Conservation (phyloP, 805 yeast species). For the Monosporozyma yasuniensis region DNA sequence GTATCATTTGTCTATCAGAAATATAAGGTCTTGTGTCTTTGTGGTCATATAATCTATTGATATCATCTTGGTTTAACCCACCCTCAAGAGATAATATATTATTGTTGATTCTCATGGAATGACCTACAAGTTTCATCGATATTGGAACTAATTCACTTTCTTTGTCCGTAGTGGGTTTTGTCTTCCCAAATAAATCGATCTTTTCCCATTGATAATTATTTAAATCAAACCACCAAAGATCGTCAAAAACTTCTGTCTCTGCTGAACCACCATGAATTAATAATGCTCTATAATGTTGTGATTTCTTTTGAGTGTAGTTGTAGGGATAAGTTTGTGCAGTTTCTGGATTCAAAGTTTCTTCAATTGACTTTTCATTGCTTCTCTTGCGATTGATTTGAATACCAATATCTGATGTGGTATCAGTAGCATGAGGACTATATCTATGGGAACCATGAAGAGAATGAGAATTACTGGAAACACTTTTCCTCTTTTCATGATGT, state of each 20-base stretch:
- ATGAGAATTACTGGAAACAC: neutral
- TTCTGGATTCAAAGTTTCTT: neutral
- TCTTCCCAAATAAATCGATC: constrained; percentile 8
- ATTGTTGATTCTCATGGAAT: constrained; percentile 18
- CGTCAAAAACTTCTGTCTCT: constrained; percentile 33
- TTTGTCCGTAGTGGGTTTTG: constrained; percentile 7
- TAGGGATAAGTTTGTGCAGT: neutral
- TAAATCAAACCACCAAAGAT: constrained; percentile 43
- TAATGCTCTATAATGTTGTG: constrained; percentile 6
- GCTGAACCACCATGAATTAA: constrained; percentile 35
- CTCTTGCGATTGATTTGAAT: neutral
- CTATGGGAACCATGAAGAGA: neutral
- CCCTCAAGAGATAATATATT: constrained; percentile 21
- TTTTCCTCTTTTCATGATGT: neutral
- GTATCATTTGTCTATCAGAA: neutral
- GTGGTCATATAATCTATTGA: constrained; percentile 12
- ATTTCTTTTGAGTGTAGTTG: neutral
- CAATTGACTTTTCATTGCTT: neutral
- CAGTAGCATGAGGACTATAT: neutral
- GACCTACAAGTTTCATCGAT: constrained; percentile 22
- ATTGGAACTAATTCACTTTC: constrained; percentile 7
- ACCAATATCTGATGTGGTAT: neutral
- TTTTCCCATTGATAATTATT: constrained; percentile 36
- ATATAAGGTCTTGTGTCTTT: neutral
- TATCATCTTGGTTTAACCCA: constrained; percentile 25